A percentile compares a stretch with the other conserved stretches of the same genome.
phyloP scores from a whole-genome alignment of 768 basidiomycete species.

The Rhodotorula graminis region DNA sequence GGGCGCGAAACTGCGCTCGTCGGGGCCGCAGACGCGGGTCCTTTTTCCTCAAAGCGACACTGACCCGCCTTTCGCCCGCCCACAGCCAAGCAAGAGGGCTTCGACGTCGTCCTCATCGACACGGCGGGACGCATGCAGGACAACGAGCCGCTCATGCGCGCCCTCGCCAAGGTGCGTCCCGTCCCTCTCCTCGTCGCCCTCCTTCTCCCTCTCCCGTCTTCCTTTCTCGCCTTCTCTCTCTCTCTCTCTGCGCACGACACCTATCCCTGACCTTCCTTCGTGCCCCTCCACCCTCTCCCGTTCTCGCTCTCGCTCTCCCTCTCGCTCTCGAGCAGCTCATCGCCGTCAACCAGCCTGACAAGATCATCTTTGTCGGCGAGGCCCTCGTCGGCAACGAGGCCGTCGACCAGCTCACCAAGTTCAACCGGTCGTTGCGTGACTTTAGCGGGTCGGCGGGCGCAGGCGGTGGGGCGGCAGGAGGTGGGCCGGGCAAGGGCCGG shows the following conservation, averaged over 20 bases:
- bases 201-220: no score
- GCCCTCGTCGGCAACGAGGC: slow-evolving; percentile 98
- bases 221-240: no score
- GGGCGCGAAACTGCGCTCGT: not conserved
- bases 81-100: slow-evolving; percentile 76
- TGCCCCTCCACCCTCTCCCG: slow-evolving; percentile 7
- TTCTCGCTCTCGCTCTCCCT: not conserved
- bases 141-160: slow-evolving; percentile 98
- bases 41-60: not conserved
- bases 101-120: slow-evolving; percentile 95
- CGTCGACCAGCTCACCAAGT: slow-evolving; percentile 94
- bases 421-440: slow-evolving; percentile 86
- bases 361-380: slow-evolving; percentile 96
- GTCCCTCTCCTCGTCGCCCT: not conserved
- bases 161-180: slow-evolving; percentile 75
- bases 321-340: slow-evolving; percentile 60
- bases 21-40: no score
- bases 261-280: not conserved
- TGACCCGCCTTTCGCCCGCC: not conserved
- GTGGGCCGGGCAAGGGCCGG: slow-evolving; percentile 60
- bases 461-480: not conserved
- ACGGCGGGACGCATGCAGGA: slow-evolving; percentile 99
- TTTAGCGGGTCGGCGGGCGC: slow-evolving; percentile 66
- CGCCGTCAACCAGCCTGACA: slow-evolving; percentile 88
- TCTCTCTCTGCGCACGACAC: not conserved